These are phyloP conservation scores for Tolypocladium sp. DNA, from an alignment of 2,329 filamentous ascomycete species.

Conservation along the genomic window DNA sequence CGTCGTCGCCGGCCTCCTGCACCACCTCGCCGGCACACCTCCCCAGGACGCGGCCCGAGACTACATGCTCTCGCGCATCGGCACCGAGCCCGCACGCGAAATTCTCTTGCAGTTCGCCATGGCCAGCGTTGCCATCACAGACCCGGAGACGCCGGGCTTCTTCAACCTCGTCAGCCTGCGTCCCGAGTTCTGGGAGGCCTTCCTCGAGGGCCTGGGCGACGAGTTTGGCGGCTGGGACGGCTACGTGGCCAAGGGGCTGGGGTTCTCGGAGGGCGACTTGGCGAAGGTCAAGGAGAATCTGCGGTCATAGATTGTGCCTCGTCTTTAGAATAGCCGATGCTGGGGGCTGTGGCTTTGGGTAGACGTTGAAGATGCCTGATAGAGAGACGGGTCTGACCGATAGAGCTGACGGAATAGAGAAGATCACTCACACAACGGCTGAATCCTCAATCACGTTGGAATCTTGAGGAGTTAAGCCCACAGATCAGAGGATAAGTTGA, in stretches of 20 bases:
- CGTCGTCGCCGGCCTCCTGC: constrained; percentile 39
- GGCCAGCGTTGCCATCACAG: constrained; percentile 23
- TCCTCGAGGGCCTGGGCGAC: constrained; percentile 31
- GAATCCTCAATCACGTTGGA: too few species aligned
- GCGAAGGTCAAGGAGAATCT: constrained; percentile 38
- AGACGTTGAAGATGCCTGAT: too few species aligned
- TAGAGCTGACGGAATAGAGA: too few species aligned
- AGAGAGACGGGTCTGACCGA: too few species aligned
- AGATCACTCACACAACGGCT: too few species aligned
- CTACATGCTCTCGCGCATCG: constrained; percentile 45
- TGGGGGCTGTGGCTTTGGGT: too few species aligned
- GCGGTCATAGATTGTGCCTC: constrained; percentile 2
- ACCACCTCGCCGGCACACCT: constrained; percentile 37
- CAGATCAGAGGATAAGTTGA: too few species aligned
- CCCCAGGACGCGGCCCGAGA: constrained; percentile 34
- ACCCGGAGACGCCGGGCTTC: constrained; percentile 36
- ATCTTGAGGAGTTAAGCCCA: too few species aligned
- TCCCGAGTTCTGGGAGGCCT: constrained; percentile 34
- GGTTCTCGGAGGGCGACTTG: constrained; percentile 36
- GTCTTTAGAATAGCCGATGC: too few species aligned
- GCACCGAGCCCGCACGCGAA: constrained; percentile 40
- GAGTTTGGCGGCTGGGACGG: constrained; percentile 39
- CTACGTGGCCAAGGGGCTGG: constrained; percentile 35
- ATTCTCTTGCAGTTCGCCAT: constrained; percentile 34
- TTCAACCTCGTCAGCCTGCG: constrained; percentile 36